These are phyloP conservation scores for Pseudocercospora fijiensis DNA, from an alignment of 2,329 filamentous ascomycete genomes.

Conservation along the genomic window DNA sequence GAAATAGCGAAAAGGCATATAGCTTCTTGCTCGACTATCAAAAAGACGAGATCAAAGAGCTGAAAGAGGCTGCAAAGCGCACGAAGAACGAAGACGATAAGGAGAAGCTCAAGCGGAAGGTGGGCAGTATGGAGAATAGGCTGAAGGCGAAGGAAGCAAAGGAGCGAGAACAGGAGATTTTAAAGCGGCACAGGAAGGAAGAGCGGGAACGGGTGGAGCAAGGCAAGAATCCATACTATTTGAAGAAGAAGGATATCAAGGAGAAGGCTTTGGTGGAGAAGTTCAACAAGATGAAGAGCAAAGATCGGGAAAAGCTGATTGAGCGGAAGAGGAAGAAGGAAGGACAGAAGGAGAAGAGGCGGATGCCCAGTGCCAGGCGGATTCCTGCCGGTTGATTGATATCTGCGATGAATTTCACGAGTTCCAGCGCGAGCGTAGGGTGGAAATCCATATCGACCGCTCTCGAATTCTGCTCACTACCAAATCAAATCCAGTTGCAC, in stretches of 20 bases:
- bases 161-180: conserved; percentile 66
- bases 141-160: conserved; percentile 69
- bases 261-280: conserved; percentile 76
- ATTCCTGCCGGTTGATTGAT: conserved; percentile 16
- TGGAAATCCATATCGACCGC: not conserved
- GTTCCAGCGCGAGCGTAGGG: not conserved
- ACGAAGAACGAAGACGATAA: conserved; percentile 62
- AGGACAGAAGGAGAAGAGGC: conserved; percentile 75
- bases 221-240: conserved; percentile 89
- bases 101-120: conserved; percentile 67
- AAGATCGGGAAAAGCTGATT: conserved; percentile 78
- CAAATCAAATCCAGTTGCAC: not conserved
- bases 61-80: conserved; percentile 67
- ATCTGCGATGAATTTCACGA: not conserved
- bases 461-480: not conserved
- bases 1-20: conserved; percentile 69
- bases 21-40: conserved; percentile 85
- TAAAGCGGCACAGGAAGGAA: conserved; percentile 72
- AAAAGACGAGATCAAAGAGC: conserved; percentile 73
- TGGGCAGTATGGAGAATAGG: conserved; percentile 76
- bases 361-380: conserved; percentile 48
- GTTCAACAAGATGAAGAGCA: conserved; percentile 79
- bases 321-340: conserved; percentile 89
- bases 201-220: conserved; percentile 83
- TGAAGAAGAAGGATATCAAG: conserved; percentile 90